These are phyloP conservation scores for Alternaria burnsii DNA, from an alignment of 2,329 filamentous ascomycete species.

Conservation along the genomic window DNA sequence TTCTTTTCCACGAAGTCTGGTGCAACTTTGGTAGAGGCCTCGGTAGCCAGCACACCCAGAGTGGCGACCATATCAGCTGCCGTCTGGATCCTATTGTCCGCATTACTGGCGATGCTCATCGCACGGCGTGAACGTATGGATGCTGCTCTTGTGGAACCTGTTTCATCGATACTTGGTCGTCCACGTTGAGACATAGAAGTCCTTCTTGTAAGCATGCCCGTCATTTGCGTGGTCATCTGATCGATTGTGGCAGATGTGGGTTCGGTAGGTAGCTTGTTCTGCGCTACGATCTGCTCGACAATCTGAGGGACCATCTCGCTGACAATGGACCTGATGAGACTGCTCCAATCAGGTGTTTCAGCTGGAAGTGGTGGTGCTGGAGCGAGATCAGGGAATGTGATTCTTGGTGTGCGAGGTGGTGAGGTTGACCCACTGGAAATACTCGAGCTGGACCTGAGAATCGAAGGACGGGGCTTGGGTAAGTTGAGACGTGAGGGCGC, in stretches of 20 bases:
- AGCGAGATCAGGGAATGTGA: constrained; percentile 19
- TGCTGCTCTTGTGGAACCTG: constrained; percentile 11
- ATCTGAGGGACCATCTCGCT: constrained; percentile 47
- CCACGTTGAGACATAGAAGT: constrained; percentile 37
- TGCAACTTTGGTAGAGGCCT: constrained; percentile 36
- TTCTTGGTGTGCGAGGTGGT: constrained; percentile 26
- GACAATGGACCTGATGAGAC: constrained; percentile 43
- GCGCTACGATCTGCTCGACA: constrained; percentile 41
- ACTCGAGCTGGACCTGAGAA: constrained; percentile 13
- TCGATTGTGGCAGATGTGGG: constrained; percentile 33
- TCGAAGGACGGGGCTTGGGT: constrained; percentile 13
- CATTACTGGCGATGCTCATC: constrained; percentile 41
- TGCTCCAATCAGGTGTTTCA: constrained; percentile 37
- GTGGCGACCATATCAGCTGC: constrained; percentile 47
- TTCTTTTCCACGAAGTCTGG: constrained; percentile 48
- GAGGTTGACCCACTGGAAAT: constrained; percentile 22
- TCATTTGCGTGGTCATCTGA: constrained; percentile 44
- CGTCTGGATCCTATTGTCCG: constrained; percentile 41
- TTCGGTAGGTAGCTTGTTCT: constrained; percentile 32
- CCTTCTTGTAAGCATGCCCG: constrained; percentile 36
- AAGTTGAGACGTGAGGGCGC: constrained; percentile 5
- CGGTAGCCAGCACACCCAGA: constrained; percentile 41
- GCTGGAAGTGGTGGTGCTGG: constrained; percentile 5
- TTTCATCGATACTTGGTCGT: constrained; percentile 35
- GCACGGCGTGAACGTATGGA: constrained; percentile 34